These are phyloP conservation scores for Thelonectria olida DNA, from an alignment of 2,329 filamentous ascomycete species.

Conservation along the genomic window DNA sequence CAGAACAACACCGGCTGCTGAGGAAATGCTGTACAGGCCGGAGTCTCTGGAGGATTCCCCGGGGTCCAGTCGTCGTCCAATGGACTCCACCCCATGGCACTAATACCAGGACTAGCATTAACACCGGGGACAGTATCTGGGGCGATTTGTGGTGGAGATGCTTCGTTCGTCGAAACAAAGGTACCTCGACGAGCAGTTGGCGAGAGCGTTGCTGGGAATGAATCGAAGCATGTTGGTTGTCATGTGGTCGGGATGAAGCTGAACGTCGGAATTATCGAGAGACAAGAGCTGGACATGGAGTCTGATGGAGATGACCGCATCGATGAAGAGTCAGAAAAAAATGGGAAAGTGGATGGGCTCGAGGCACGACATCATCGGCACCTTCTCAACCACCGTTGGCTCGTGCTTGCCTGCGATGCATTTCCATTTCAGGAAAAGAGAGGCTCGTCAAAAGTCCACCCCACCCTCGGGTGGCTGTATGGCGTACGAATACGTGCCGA, in stretches of 20 bases:
- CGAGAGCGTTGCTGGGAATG: neutral
- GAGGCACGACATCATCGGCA: neutral
- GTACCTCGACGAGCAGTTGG: neutral
- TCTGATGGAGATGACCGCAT: neutral
- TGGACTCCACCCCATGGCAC: conserved; percentile 2
- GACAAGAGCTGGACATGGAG: neutral
- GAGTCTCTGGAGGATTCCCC: neutral
- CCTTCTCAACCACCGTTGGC: neutral
- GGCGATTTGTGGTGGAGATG: neutral
- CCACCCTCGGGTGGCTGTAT: conserved; percentile 8
- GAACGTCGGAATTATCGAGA: neutral
- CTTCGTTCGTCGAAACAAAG: neutral
- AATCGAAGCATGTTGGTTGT: neutral
- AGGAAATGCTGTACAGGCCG: conserved; percentile 8
- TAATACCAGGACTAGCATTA: conserved; percentile 2
- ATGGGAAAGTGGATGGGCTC: too few species aligned
- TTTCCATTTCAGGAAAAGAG: neutral
- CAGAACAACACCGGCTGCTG: neutral
- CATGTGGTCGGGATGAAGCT: neutral
- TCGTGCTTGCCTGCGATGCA: neutral
- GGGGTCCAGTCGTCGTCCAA: neutral
- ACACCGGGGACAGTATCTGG: conserved; percentile 4
- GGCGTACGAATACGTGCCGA: neutral
- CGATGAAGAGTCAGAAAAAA: neutral
- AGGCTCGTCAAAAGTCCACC: neutral